phyloP scores from a whole-genome alignment of 306 rosid genomes.

The Lotus japonicus region DNA sequence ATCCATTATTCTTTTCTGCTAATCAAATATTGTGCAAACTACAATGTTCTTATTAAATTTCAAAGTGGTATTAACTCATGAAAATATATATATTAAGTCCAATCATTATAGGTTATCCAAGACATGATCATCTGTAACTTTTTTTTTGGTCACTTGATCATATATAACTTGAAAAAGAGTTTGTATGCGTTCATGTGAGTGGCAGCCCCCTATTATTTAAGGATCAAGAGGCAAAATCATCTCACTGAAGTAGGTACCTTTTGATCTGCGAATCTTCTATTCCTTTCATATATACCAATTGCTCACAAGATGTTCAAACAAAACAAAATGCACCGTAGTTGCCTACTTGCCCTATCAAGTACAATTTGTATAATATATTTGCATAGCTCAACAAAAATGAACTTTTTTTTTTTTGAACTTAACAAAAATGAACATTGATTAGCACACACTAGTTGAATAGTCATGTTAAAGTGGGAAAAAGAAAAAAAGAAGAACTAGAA shows the following conservation, averaged over 20 bases:
- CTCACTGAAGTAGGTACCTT: conserved; percentile 1
- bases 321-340: neutral
- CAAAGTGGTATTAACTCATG: neutral
- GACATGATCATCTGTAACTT: neutral
- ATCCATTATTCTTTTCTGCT: no score
- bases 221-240: conserved; percentile 7
- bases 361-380: neutral
- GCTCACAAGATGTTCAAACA: conserved; percentile 17
- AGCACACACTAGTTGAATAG: conserved; percentile 24
- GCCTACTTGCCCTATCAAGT: neutral
- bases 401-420: no score
- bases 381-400: neutral
- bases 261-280: conserved; percentile 35
- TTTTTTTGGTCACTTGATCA: no score
- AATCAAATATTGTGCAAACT: no score
- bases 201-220: neutral
- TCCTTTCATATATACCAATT: conserved; percentile 9
- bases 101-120: neutral
- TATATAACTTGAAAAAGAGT: neutral
- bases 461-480: conserved; percentile 16
- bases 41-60: no score
- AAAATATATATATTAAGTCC: neutral
- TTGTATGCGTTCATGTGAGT: neutral
- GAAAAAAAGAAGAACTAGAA: conserved; percentile 5
- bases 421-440: conserved; percentile 4